Evolutionary conservation across 306 rosid species (phyloP), one percentile per base, ranked within the genome.

Genomic region (Glycyrrhiza uralensis): DNA sequence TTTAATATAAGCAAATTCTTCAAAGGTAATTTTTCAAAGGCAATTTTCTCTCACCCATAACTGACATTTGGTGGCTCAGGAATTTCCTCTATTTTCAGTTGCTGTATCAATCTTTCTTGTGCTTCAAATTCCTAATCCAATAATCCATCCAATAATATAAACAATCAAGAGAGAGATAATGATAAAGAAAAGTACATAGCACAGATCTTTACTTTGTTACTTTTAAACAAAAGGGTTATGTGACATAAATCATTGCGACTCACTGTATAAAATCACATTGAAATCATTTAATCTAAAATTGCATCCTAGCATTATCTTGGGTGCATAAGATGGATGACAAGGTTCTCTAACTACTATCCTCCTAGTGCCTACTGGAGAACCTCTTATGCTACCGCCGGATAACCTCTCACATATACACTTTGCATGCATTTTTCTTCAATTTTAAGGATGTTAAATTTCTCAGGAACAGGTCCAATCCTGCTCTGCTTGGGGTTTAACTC

Each of bases 41-140:
- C 45, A 61, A 62, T 19, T 58, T 49, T 46, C 69, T 58, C 94
- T 86, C 87, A 95, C 99, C 96, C 87, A 29, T 95, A 87, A 83
- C 97, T 89, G 72, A 88, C 79, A 82, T 81, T 81, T 77, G 93
- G 80, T 5, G 90, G 85, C 68, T 91, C 68, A 1, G 93, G 80
- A 78, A 86, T 29, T 78, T 91, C 91, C 76, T 89, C 99, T 52
- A 89, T 80, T 55, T 82, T 84, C 77, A 70, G 44, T 80, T 91
- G 97, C 75, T 77, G 97, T 84, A 85, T 95, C 90, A 84, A 91
- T 87, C 97, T 88, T 85, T 95, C 97, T 58, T 91, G 96, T 20
- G 85, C 85, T 89, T 95, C 99, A 80, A 86, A 91, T 79, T 88
- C 96, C 99, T 95, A 75, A 65, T 72, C 76, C 74, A 69, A 80